Base-by-base conservation (phyloP, 306 rosid species). In the Astragalus membranaceus region DNA sequence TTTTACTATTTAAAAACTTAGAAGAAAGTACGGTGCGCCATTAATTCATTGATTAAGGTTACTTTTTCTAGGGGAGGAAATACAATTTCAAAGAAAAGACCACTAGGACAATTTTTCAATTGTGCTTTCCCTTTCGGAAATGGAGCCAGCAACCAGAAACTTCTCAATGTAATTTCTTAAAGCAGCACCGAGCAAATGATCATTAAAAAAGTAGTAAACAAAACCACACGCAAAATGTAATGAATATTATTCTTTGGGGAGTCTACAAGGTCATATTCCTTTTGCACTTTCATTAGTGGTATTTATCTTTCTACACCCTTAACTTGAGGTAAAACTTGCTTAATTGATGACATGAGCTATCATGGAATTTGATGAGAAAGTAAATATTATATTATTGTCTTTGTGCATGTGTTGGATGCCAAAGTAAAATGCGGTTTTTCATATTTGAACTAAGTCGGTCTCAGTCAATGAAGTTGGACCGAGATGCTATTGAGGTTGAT, bases 61-160 rank as follows among this genome's bases (percentile, higher is more conserved):
- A 15, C 5, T 51, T 70, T 75, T 63, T 64, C 23, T 51, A 46
- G 7, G 23, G 59, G n/a, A n/a, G 26, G 59, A n/a, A 42, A 68
- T 73, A 35, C 32, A 74, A 73, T 74, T 70, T 61, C 29, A 52
- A 74, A 53, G 42, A 47, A 47, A 62, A 61, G 29, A 36, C 49
- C 62, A 61, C 30, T 58, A 51, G 0, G 7, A 1, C 48, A n/a
- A 30, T 32, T 52, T 65, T 70, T 70, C 74, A 13, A 26, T 57
- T 72, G 62, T 53, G 74, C 82, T 49, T 64, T 72, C 48, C 63
- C 72, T 72, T 81, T 72, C 16, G 73, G 75, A 69, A 55, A 79
- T 55, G 73, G 80, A 79, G 80, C 64, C 84, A 56, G 70, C 74
- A 69, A 69, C 53, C 64, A 74, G 64, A 68, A 44, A 52, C 75